phyloP scores from a whole-genome alignment of 1,284 basidiomycete genomes.

The Ganoderma boninense region DNA sequence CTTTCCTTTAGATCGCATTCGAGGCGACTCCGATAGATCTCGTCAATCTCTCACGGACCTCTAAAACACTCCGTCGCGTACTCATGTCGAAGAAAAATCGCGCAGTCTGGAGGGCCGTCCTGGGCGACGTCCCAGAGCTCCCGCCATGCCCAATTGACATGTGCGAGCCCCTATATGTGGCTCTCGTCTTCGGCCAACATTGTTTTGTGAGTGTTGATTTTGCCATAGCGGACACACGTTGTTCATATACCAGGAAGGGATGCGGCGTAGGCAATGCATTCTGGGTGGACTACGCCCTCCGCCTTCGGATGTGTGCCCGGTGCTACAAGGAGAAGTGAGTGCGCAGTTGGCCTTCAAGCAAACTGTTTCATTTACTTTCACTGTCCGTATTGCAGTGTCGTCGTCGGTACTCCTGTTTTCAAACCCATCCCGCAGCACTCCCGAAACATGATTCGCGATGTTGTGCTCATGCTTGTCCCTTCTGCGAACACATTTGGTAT shows the following conservation, averaged over 20 bases:
- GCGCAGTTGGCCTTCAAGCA: too few relatives aligned
- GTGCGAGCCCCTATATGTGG: slow-evolving; percentile 32
- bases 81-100: background rate
- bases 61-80: background rate
- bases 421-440: background rate
- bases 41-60: background rate
- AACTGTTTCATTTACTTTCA: too few relatives aligned
- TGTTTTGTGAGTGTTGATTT: background rate
- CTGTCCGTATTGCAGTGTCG: background rate
- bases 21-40: background rate
- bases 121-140: background rate
- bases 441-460: background rate
- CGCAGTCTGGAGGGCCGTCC: background rate
- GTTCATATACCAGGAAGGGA: background rate
- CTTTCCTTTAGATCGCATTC: background rate
- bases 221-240: background rate
- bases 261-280: background rate
- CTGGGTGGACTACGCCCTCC: background rate
- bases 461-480: background rate
- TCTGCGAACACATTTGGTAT: background rate
- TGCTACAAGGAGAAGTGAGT: background rate
- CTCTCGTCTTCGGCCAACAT: slow-evolving; percentile 31
- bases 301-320: background rate
- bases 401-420: background rate
- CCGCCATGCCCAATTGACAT: background rate